Conservation (phyloP, 192 early-diverging fungal species). For the Umbelopsis ramanniana region DNA sequence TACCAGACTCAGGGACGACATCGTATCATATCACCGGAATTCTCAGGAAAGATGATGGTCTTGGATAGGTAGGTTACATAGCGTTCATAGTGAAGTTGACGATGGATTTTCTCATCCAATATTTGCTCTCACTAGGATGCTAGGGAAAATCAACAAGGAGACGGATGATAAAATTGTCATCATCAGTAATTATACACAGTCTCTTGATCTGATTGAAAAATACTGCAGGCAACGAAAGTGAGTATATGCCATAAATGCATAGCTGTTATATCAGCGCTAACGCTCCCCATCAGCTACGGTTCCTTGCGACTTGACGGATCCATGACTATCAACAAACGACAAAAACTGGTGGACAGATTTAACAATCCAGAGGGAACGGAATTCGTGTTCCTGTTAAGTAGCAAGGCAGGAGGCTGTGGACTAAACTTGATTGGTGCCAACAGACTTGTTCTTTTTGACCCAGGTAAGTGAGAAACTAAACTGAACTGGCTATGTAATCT, state of each 20-base stretch:
- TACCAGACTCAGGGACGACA: slow-evolving; percentile 50
- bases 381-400: slow-evolving; percentile 95
- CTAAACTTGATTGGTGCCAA: slow-evolving; percentile 99
- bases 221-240: slow-evolving; percentile 78
- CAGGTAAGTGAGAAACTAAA: slow-evolving; percentile 44
- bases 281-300: slow-evolving; percentile 54
- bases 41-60: slow-evolving; percentile 92
- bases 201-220: slow-evolving; percentile 92
- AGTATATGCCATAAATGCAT: slow-evolving; percentile 26
- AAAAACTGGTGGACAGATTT: slow-evolving; percentile 95
- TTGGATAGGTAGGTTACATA: slow-evolving; percentile 55
- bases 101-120: not conserved
- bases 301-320: slow-evolving; percentile 88
- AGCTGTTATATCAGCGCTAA: not conserved
- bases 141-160: slow-evolving; percentile 69
- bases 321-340: slow-evolving; percentile 90
- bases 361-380: slow-evolving; percentile 87
- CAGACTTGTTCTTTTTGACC: slow-evolving; percentile 93
- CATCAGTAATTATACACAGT: slow-evolving; percentile 99
- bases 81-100: slow-evolving; percentile 36
- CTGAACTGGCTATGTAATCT: not conserved
- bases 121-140: slow-evolving; percentile 54
- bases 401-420: slow-evolving; percentile 99
- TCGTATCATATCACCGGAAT: slow-evolving; percentile 55
- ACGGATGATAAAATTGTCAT: slow-evolving; percentile 95